These are phyloP conservation scores for Erodium chrysanthum DNA, from an alignment of 441 rosid genomes.

Conservation along the genomic window DNA sequence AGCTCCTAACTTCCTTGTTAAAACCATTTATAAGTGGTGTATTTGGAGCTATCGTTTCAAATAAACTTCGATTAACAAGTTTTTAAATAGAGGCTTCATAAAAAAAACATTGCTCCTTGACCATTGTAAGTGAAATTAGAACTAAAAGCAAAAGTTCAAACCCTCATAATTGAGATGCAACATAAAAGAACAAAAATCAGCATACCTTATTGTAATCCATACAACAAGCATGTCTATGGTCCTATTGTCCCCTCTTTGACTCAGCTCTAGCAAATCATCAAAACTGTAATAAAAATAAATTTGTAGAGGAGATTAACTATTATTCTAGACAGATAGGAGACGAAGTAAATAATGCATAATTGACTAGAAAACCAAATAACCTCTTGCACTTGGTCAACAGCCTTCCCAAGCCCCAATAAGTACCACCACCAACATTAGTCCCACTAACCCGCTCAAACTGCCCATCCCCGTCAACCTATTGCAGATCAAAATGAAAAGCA, in stretches of 20 bases:
- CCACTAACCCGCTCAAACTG: slow-evolving; percentile 96
- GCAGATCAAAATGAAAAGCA: slow-evolving; percentile 18
- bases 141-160: slow-evolving; percentile 1
- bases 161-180: neutral
- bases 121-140: neutral
- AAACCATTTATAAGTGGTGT: neutral
- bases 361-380: slow-evolving; percentile 29
- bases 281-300: slow-evolving; percentile 41
- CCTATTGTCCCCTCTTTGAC: slow-evolving; percentile 94
- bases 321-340: slow-evolving; percentile 9
- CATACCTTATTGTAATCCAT: slow-evolving; percentile 90
- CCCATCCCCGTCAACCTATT: slow-evolving; percentile 96
- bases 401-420: slow-evolving; percentile 97
- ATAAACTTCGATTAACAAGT: neutral
- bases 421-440: slow-evolving; percentile 98
- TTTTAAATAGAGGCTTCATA: neutral
- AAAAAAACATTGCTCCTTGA: neutral
- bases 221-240: slow-evolving; percentile 95
- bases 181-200: slow-evolving; percentile 13
- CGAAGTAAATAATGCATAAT: slow-evolving; percentile 4
- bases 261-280: slow-evolving; percentile 93
- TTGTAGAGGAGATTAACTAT: slow-evolving; percentile 10
- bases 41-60: neutral
- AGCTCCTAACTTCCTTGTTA: neutral
- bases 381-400: slow-evolving; percentile 93